Conservation (phyloP, 1,139 yeast genomes). For the Lodderomyces metapsilosis region DNA sequence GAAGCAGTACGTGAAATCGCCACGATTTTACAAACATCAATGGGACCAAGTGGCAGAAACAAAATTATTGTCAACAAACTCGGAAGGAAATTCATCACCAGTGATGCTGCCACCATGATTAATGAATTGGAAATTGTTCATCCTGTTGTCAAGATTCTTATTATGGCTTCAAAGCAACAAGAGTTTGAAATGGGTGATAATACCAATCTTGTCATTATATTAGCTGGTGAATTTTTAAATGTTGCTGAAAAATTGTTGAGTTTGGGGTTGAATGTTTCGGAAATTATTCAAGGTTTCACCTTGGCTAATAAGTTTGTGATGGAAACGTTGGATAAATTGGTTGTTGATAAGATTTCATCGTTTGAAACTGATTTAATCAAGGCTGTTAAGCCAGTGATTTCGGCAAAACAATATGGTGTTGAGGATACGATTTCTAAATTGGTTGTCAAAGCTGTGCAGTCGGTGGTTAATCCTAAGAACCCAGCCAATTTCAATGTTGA, state of each 20-base stretch:
- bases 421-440: conserved; percentile 75
- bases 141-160: conserved; percentile 93
- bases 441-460: conserved; percentile 83
- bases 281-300: conserved; percentile 85
- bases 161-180: conserved; percentile 97
- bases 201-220: conserved; percentile 46
- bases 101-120: conserved; percentile 96
- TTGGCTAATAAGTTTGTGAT: conserved; percentile 76
- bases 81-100: conserved; percentile 85
- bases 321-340: conserved; percentile 63
- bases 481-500: conserved; percentile 78
- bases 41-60: conserved; percentile 97
- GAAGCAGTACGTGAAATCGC: conserved; percentile 94
- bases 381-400: conserved; percentile 81
- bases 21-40: conserved; percentile 85
- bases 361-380: conserved; percentile 56
- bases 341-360: conserved; percentile 62
- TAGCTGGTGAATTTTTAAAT: conserved; percentile 87
- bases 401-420: conserved; percentile 90
- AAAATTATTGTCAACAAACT: conserved; percentile 85
- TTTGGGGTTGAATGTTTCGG: conserved; percentile 87
- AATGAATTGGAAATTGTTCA: conserved; percentile 92
- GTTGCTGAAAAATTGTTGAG: conserved; percentile 79
- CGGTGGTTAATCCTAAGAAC: conserved; percentile 67
- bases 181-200: conserved; percentile 72